Base-by-base conservation (phyloP, 352 stramenopile genomes). In the Globisporangium rhizosaccharum region DNA sequence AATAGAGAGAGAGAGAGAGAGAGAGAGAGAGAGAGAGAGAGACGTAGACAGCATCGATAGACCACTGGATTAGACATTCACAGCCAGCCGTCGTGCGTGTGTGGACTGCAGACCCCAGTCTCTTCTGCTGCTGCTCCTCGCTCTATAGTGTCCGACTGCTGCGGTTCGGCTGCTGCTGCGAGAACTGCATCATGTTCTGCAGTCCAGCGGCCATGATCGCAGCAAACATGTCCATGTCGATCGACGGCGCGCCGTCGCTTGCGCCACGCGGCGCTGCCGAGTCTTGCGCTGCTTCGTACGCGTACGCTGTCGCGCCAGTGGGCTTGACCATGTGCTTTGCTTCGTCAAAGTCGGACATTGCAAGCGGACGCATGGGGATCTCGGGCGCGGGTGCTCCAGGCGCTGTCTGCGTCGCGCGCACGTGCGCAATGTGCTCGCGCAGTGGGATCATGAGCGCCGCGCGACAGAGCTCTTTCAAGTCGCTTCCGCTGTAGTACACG, bases 401-500 rank as follows among this genome's bases (percentile, higher is more conserved):
- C 62, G 54, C 72, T 55, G 14, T 25, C 58, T 72, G 70, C 48
- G 65, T 65, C 3, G 45, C 30, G 15, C 72, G 68, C 28, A 86
- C 75, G 30, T 71, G 62, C 45, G 87, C 82, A 61, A 96, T 89
- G 64, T 94, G 81, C 57, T 94, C 87, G 36, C 85, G 82, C 58
- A 96, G 59, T 1, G 87, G 85, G 60, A 96, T 91, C 85, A 96
- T 94, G 20, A 94, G 71, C 14, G 87, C 85, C 18, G 87, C 87
- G 25, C 85, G 81, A 72, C 87, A 96, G 51, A 96, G 67, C 60
- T 96, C 87, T 68, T 96, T 96, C 28, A 99, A 71, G 68, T 99
- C 96, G 56, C 92, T 98, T 39, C 96, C 96, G 45, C 94, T 98
- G 73, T 98, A 99, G 56, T 96, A 87, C 26, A 88, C 75, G 0